Evolutionary conservation across 208 protist species (phyloP).

Genomic region (Willaertia magna): DNA sequence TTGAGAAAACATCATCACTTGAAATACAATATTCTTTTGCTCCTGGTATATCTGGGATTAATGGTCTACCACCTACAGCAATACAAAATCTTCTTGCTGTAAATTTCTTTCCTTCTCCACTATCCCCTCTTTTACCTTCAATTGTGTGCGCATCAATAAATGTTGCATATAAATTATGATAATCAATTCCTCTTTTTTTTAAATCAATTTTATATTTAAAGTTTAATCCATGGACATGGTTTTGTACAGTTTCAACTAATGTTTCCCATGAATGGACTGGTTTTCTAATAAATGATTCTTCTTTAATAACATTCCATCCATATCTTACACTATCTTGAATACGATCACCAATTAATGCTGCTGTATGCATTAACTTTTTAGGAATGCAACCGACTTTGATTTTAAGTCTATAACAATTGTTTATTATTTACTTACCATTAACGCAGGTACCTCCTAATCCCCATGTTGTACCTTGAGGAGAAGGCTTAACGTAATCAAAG

Average conservation of each 20-base stretch:
- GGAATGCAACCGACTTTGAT: conserved; percentile 58
- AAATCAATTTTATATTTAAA: conserved; percentile 49
- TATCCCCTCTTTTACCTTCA: conserved; percentile 23
- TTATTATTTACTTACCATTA: conserved; percentile 28
- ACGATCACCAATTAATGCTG: conserved; percentile 34
- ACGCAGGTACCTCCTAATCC: conserved; percentile 54
- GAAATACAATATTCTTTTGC: conserved; percentile 47
- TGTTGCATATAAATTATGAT: conserved; percentile 40
- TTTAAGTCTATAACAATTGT: no score
- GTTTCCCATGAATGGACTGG: conserved; percentile 14
- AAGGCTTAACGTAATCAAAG: conserved; percentile 59
- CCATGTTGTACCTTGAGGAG: conserved; percentile 53
- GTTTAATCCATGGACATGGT: conserved; percentile 53
- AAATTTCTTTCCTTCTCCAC: conserved; percentile 19
- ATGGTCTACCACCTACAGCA: conserved; percentile 54
- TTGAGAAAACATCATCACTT: conserved; percentile 62
- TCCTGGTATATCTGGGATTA: conserved; percentile 46
- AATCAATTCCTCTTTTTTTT: conserved; percentile 36
- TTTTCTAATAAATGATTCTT: neutral
- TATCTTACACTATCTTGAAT: conserved; percentile 17
- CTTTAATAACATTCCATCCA: conserved; percentile 23
- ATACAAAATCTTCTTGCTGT: conserved; percentile 44
- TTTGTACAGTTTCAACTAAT: conserved; percentile 35
- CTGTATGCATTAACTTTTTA: conserved; percentile 65
- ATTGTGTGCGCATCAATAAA: conserved; percentile 51